Base-by-base conservation (phyloP, 1,284 basidiomycete genomes). In the Puccinia sorghi region DNA sequence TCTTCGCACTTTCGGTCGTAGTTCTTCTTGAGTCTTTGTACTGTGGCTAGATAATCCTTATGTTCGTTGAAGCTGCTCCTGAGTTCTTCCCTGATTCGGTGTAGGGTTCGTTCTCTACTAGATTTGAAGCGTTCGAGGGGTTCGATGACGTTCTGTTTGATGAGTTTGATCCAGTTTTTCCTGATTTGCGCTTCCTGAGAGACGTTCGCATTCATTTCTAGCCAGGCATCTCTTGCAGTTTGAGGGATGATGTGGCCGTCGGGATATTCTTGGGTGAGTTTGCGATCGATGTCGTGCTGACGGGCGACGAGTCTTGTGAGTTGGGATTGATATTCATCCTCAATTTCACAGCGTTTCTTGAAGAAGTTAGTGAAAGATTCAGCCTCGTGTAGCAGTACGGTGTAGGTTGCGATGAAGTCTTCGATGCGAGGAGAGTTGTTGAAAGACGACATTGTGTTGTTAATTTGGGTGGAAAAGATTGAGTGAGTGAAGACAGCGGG, bases 1-100 rank as follows among this genome's bases (percentile, higher is more conserved):
- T 78, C 75, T n/a, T 78, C 75, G 39, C 75, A 78, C 32, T 78
- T 78, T 39, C 75, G 50, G 41, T 78, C 75, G 54, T 78, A 78
- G 32, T 71, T 39, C 41, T 78, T 78, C 39, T 78, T 78, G 46
- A 78, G 75, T 22, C 75, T 50, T 17, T 78, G 66, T 17, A 78
- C 75, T 37, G 75, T 78, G 2, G 64, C 22, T 5, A 78, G 66
- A 17, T 78, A 78, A 25, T 78, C 75, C 56, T 71, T 70, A 37
- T 78, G 75, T 48, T 78, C 67, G 32, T 50, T 32, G 22, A 78
- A 50, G 32, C 52, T 59, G 39, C 59, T 78, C 27, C 75, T 22
- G 15, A 78, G 52, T 43, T 78, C 75, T 9, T 78, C 75, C 57
- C 75, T 66, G 56, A 78, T 78, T 25, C 75, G 50, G 25, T 63